Evolutionary conservation across 306 rosid genomes (phyloP).

Genomic region (Clitoria ternatea): DNA sequence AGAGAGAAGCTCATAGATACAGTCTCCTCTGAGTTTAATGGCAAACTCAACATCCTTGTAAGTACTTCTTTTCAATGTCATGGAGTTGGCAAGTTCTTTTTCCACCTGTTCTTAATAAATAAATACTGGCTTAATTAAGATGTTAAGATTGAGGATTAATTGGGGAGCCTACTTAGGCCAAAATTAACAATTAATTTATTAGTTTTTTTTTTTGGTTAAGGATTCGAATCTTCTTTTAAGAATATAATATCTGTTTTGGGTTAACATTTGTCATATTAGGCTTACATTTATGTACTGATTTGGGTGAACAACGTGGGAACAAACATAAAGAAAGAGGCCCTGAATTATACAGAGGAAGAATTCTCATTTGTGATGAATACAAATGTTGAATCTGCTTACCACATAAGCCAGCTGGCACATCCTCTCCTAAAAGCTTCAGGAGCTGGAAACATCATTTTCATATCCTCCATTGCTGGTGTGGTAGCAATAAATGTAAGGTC

Average conservation of each 20-base stretch:
- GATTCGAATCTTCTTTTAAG: no score
- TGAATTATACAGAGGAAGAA: constrained; percentile 23
- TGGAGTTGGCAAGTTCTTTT: not conserved
- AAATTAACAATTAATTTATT: no score
- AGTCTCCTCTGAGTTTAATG: constrained; percentile 29
- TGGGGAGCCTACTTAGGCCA: no score
- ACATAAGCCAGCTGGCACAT: constrained; percentile 31
- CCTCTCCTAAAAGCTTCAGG: constrained; percentile 32
- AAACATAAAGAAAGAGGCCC: not conserved
- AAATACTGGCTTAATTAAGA: no score
- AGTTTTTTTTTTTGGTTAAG: no score
- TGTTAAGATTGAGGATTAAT: not conserved
- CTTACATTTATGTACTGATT: not conserved
- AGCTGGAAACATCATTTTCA: constrained; percentile 24
- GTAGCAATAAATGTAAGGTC: not conserved
- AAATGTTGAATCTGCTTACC: constrained; percentile 31
- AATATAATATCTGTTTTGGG: no score
- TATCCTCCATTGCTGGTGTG: constrained; percentile 28
- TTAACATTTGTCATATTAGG: not conserved
- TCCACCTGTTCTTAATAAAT: not conserved
- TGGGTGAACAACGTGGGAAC: constrained; percentile 29
- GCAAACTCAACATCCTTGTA: constrained; percentile 40
- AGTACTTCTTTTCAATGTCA: not conserved
- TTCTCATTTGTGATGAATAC: constrained; percentile 16
- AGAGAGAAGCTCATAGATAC: constrained; percentile 15